Evolutionary conservation across 441 rosid species (phyloP), one percentile per base, ranked within the genome.

Genomic region (Rhodomyrtus psidioides): DNA sequence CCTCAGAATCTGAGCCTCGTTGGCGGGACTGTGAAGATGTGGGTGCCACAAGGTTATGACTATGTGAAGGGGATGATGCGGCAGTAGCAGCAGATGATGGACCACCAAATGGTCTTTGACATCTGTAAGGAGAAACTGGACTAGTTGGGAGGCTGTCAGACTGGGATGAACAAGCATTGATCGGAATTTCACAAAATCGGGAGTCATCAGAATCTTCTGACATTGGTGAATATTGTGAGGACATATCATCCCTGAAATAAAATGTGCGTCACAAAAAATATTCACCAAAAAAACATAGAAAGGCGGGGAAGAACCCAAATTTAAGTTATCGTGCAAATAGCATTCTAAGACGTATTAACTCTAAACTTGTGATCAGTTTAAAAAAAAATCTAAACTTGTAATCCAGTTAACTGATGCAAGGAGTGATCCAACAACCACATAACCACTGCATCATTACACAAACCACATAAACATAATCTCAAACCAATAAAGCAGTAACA

Each of bases 181-280:
- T 24, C 12, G 92, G 88, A 44, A 92, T 89, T 86, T 97, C 98
- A 19, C 92, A 91, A 88, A 91, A 94, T 85, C 98, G 93, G 1
- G 90, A 89, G 86, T 96, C 98, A 27, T 96, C 98, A 0, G 93
- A 95, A 88, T 97, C 99, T 88, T 97, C 98, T 34, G 97, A 97
- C 98, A 95, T 95, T n/a, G 98, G 99, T 70, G 99, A 97, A 90
- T 96, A 95, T 85, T 97, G 98, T 88, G 94, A 86, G 23, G 96
- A 83, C 91, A 95, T 84, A 75, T 96, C 99, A 90, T 97, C 99
- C 94, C 98, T 97, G 90, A 53, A 88, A 87, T 9, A 19, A 85
- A 56, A 84, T 17, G 81, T 21, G 65, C 28, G 24, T 82, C 44
- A 87, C 53, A 70, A 79, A 81, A 53, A 27, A 82, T 5, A 21